Evolutionary conservation across 371 early-diverging fungal species (phyloP), one percentile per base, ranked within the genome.

Genomic region (Mortierella sp.): DNA sequence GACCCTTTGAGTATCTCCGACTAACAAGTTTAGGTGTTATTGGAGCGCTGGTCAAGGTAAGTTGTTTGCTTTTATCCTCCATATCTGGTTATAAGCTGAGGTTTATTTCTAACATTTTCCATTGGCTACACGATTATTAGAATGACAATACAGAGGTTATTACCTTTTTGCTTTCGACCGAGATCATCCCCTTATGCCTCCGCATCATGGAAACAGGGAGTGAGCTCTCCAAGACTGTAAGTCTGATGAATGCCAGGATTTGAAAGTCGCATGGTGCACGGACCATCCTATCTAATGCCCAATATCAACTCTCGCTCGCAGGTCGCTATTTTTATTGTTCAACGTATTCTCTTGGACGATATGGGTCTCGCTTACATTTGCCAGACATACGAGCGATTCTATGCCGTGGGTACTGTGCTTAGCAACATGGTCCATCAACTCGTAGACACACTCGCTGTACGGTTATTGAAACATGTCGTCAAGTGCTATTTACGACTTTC

Each of bases 131-230:
- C 28, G 22, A 6, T 22, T 51, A 6, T 40, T 51, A 51, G 93
- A 94, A 96, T 71, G 98, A 97, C 83, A 96, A 93, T 83, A 92
- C 96, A 28, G 97, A 98, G 67, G 96, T 98, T 15, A 96, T 97
- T 72, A 92, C 91, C 53, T 98, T 98, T 76, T 87, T 99, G 66
- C 89, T 99, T 23, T 95, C 95, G 29, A 99, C 99, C 51, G 99
- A 99, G 85, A 97, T 99, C 67, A 95, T 99, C 65, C 99, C 99
- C 2, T 91, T 99, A 10, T 97, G 98, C 83, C 89, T 99, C 26
- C 93, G 98, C 69, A 99, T 97, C 75, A 98, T 99, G 97, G 99
- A 99, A 77, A 95, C 95, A 26, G 99, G 99, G 29, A 92, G 93
- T 63, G 98, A 98, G 82, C 90, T 97, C 28, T 96, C 97, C 53